These are phyloP conservation scores for Dactylellina sp. DNA, from an alignment of 2,329 filamentous ascomycete species.

Conservation along the genomic window DNA sequence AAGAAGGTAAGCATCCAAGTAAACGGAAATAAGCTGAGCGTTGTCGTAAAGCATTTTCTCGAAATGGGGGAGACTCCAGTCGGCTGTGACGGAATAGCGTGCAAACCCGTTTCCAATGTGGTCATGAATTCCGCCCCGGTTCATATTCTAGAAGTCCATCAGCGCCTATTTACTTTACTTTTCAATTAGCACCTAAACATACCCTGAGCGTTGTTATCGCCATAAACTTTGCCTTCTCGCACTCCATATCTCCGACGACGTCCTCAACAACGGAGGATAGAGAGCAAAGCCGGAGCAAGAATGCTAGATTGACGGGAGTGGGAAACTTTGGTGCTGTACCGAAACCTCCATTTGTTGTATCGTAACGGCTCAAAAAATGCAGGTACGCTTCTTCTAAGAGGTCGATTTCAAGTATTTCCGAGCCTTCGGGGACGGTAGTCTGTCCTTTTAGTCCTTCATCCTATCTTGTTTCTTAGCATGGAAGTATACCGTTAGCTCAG, in stretches of 20 bases:
- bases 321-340: conserved; percentile 85
- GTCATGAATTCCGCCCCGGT: conserved; percentile 77
- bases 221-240: conserved; percentile 79
- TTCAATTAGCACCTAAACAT: conserved; percentile 14
- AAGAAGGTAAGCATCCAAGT: conserved; percentile 84
- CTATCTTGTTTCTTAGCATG: conserved; percentile 3
- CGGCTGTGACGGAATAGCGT: conserved; percentile 86
- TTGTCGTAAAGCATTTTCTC: conserved; percentile 98
- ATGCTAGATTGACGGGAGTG: conserved; percentile 84
- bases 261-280: conserved; percentile 80
- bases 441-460: conserved; percentile 60
- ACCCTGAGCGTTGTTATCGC: conserved; percentile 77
- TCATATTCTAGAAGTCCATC: conserved; percentile 71
- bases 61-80: conserved; percentile 96
- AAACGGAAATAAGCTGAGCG: conserved; percentile 82
- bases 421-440: conserved; percentile 62
- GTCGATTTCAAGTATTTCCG: conserved; percentile 85
- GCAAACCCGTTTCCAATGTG: conserved; percentile 82
- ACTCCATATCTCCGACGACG: conserved; percentile 86
- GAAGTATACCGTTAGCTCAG: background rate
- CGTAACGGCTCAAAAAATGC: conserved; percentile 83
- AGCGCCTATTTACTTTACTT: background rate
- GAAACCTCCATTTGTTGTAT: conserved; percentile 83
- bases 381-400: conserved; percentile 89
- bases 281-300: conserved; percentile 79